phyloP scores from a whole-genome alignment of 345 rosid species.

The Salix suchowensis region DNA sequence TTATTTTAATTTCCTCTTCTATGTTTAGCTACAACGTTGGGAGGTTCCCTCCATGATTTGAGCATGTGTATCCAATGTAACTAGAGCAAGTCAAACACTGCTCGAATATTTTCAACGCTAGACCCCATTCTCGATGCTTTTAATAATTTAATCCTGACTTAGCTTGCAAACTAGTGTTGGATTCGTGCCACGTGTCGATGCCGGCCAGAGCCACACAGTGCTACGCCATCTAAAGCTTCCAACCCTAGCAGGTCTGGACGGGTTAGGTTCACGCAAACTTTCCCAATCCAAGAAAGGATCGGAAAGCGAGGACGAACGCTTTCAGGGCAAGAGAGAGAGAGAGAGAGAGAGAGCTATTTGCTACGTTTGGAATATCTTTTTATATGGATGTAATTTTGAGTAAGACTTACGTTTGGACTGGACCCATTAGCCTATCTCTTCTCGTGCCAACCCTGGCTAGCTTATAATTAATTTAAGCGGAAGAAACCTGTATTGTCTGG shows the following conservation, averaged over 20 bases:
- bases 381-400: background rate
- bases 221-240: background rate
- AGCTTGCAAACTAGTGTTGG: background rate
- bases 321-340: background rate
- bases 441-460: background rate
- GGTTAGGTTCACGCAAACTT: conserved; percentile 3
- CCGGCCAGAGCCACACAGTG: background rate
- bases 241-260: background rate
- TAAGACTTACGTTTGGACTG: background rate
- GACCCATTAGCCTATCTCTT: background rate
- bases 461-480: too few relatives aligned
- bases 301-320: background rate
- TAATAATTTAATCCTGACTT: background rate
- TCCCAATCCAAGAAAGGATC: background rate
- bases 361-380: conserved; percentile 2
- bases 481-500: too few relatives aligned
- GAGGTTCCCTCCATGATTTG: conserved; percentile 12
- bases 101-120: background rate
- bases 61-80: conserved; percentile 28
- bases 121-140: background rate
- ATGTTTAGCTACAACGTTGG: background rate
- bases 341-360: background rate
- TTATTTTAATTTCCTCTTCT: background rate
- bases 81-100: background rate
- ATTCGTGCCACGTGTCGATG: conserved; percentile 17